A percentile compares a stretch with the other conserved stretches of the same genome.
phyloP scores from a whole-genome alignment of 805 yeast genomes.

The Candida jianshihensis region DNA sequence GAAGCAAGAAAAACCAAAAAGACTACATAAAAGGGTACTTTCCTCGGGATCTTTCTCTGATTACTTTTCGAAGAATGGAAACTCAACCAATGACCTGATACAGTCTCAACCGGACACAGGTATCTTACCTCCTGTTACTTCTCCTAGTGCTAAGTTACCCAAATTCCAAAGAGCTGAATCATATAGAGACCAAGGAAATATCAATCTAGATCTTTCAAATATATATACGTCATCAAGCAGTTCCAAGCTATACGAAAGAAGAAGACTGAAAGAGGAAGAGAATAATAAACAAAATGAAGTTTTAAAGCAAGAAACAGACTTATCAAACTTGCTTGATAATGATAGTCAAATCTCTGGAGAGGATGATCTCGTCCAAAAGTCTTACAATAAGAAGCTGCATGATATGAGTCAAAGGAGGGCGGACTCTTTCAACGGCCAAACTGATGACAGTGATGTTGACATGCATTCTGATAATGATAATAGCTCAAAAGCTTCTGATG shows the following conservation, averaged over 20 bases:
- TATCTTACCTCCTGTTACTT: too few species aligned
- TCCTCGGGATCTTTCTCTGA: constrained; percentile 17
- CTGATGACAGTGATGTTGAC: constrained; percentile 18
- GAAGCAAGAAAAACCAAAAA: constrained; percentile 8
- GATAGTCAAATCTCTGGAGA: constrained; percentile 4
- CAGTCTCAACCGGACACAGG: too few species aligned
- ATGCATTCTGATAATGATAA: constrained; percentile 13
- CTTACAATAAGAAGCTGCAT: constrained; percentile 13
- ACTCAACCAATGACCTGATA: too few species aligned
- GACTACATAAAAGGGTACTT: constrained; percentile 18
- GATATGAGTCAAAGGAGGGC: constrained; percentile 12
- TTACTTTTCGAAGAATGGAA: constrained; percentile 5
- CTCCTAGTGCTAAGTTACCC: constrained; percentile 15
- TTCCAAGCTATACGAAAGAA: constrained; percentile 18
- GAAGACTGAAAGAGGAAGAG: constrained; percentile 14
- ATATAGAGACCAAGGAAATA: neutral
- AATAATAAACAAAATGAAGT: constrained; percentile 1
- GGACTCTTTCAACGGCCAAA: constrained; percentile 12
- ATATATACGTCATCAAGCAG: constrained; percentile 5
- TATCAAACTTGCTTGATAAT: constrained; percentile 1
- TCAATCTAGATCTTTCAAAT: constrained; percentile 2
- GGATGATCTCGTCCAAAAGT: constrained; percentile 4
- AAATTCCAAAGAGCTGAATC: constrained; percentile 18
- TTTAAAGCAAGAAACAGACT: too few species aligned
- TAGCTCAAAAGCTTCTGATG: too few species aligned